These are phyloP conservation scores for Suillus lakei DNA, from an alignment of 768 basidiomycete genomes.

Conservation along the genomic window DNA sequence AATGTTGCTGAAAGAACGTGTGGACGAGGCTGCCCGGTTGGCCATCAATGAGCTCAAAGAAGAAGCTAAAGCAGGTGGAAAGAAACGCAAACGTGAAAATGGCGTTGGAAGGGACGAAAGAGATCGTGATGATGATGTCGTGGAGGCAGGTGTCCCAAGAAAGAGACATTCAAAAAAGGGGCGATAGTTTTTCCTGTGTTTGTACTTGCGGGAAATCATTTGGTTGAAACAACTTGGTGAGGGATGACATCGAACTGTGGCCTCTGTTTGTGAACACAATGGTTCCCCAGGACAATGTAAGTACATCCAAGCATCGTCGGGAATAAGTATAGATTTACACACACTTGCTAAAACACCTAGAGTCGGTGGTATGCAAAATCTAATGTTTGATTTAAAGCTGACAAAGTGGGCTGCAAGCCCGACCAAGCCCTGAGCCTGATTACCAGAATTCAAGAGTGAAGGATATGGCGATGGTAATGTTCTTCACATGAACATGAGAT, in stretches of 20 bases:
- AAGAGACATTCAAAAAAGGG: conserved; percentile 60
- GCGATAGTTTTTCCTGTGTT: conserved; percentile 27
- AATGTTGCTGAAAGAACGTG: conserved; percentile 83
- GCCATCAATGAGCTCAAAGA: conserved; percentile 87
- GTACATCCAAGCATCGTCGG: not conserved
- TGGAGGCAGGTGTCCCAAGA: conserved; percentile 87
- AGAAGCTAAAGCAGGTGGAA: conserved; percentile 56
- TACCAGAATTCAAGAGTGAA: not conserved
- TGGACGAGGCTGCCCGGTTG: conserved; percentile 80
- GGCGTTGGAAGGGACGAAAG: conserved; percentile 67
- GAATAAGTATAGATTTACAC: not conserved
- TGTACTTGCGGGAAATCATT: not conserved
- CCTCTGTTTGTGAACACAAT: not conserved
- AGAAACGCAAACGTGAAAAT: conserved; percentile 54
- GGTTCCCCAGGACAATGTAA: not conserved
- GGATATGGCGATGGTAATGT: not conserved
- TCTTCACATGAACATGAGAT: conserved; percentile 63
- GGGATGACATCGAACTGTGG: not conserved
- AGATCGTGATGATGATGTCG: conserved; percentile 91
- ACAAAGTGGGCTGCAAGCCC: not conserved
- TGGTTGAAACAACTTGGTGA: not conserved
- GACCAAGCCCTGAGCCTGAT: not conserved
- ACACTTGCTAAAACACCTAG: not conserved
- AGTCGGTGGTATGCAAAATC: not conserved
- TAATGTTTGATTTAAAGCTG: not conserved